Evolutionary conservation across 768 basidiomycete species (phyloP), one percentile per base, ranked within the genome.

Genomic region (Auricularia heimuer): DNA sequence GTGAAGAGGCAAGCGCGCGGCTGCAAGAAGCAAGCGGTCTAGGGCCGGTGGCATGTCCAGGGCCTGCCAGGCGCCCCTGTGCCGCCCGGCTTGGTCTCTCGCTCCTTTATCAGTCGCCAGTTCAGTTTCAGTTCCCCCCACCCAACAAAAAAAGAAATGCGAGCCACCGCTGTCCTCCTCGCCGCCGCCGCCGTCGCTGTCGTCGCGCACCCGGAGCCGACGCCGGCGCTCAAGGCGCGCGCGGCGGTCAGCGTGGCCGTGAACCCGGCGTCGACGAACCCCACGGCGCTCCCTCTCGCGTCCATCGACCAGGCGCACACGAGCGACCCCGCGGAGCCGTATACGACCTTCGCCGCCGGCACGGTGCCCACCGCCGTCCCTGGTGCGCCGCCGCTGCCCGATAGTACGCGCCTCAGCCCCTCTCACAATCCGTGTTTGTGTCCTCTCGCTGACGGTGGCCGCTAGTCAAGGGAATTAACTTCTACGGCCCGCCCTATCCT

Each of bases 281-380:
- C 86, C 0, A 86, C 85, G 36, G 86, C 86, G 54, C 73, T 84
- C 61, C 85, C 86, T 16, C 73, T 88, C 56, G 72, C 81, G 0
- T 73, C 71, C 8, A 85, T 88, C 65, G 21, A 16, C 47, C 47
- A 51, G 47, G 47, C 10, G 47, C 74, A 77, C 35, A 77, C 79
- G 2, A 75, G 71, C 61, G 79, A 80, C 10, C 47, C 79, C 33
- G 77, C 76, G 54, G 76, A 77, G 24, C 64, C 78, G 0, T 73
- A 76, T 3, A 72, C 80, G 1, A 84, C 82, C 8, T 78, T 73
- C 64, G 67, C 80, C 3, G 76, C 84, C 3, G 87, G 87, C 3
- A 66, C 83, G 3, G 74, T 69, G 1, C 85, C 86, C 3, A 79
- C 82, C 2, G 78, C 73, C 63, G 70, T 89, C 37, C 73, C 82